Base-by-base conservation (phyloP, 371 early-diverging fungal species). In the Thermomucor indicae-seudaticae region DNA sequence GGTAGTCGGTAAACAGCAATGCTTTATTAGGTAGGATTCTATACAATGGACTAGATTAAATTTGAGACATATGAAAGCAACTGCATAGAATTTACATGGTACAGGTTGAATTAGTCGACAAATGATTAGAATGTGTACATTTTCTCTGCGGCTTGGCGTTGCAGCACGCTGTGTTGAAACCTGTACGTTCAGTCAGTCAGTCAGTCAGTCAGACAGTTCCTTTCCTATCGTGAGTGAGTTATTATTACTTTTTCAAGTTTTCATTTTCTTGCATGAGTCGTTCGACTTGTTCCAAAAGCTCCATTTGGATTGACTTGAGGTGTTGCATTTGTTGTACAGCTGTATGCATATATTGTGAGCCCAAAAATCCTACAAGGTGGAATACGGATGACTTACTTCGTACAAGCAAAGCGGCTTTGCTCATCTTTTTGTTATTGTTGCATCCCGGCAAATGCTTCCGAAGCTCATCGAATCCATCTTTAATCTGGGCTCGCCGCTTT, bases 351-450 rank as follows among this genome's bases (percentile, higher is more conserved):
- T 27, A 43, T 27, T 16, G 20, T 12, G 19, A 14, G n/a, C 14
- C 20, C 20, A 17, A 25, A 42, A 25, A 24, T 42, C 17, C 14
- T 14, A 17, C 8, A 0, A 14, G 20, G 7, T 23, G 6, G 6
- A 5, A 42, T 14, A 42, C 14, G 14, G 11, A 20, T 14, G 5
- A 47, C 71, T 49, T 67, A 76, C 77, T 75, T 67, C 75, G 62
- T 23, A 65, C 70, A 37, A 80, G 59, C 30, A 80, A 53, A 31
- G 74, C 66, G 32, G 80, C 80, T 51, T 80, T 80, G 47, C 75
- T 74, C 70, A 80, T 75, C 53, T 80, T 78, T 50, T 78, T 77
- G n/a, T n/a, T n/a, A 51, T 73, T 75, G 42, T 65, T 65, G 35
- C 74, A 73, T 16, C 74, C 74, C 31, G 74, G 74, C 14, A 73